phyloP scores from a whole-genome alignment of 208 protist genomes.

The Porcisia deanei region DNA sequence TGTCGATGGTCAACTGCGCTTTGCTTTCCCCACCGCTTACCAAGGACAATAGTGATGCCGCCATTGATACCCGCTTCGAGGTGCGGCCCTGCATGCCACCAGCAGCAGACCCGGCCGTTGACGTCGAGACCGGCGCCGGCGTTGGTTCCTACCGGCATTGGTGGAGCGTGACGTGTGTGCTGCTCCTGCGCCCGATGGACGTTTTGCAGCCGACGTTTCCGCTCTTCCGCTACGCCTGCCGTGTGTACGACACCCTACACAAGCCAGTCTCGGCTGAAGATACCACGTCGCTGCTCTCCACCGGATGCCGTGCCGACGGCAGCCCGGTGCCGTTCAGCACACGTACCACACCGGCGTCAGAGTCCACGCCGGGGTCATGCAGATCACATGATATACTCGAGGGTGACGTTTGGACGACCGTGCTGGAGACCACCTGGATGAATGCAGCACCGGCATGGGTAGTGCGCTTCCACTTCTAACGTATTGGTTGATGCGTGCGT shows the following conservation, averaged over 20 bases:
- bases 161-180: constrained; percentile 55
- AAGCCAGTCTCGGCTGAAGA: constrained; percentile 21
- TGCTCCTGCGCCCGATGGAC: constrained; percentile 41
- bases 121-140: background rate
- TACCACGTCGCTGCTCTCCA: constrained; percentile 23
- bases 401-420: constrained; percentile 27
- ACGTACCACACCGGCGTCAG: constrained; percentile 8
- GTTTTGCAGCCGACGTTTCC: constrained; percentile 42
- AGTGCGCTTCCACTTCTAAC: constrained; percentile 47
- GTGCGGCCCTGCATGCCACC: constrained; percentile 8
- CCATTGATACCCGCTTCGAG: constrained; percentile 13
- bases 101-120: background rate
- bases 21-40: background rate
- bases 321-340: constrained; percentile 15
- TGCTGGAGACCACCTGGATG: constrained; percentile 73
- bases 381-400: constrained; percentile 14
- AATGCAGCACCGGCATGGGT: constrained; percentile 64
- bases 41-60: constrained; percentile 13
- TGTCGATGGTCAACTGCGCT: constrained; percentile 1
- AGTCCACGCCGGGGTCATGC: constrained; percentile 2
- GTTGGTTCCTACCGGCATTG: constrained; percentile 32
- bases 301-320: constrained; percentile 20
- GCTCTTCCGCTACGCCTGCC: constrained; percentile 56
- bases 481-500: background rate
- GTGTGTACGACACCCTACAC: constrained; percentile 20